These are phyloP conservation scores for Mikania micrantha DNA, from an alignment of 129 eudicot genomes.

Conservation along the genomic window DNA sequence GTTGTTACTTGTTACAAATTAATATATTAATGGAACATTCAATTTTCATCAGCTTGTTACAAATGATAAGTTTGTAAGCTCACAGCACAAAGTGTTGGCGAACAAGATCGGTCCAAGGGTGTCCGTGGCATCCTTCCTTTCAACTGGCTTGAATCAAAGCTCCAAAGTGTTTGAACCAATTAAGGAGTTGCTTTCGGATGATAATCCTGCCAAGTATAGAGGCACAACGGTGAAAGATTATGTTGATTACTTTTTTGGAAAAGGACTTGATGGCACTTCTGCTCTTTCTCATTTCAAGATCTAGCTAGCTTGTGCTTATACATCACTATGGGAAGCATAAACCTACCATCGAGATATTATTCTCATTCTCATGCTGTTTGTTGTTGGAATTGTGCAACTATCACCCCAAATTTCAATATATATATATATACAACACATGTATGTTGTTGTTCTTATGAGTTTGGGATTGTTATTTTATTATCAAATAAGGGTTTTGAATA, in stretches of 20 bases:
- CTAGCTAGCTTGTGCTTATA: constrained; percentile 6
- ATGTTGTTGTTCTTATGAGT: too few relatives aligned
- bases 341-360: not conserved
- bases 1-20: too few relatives aligned
- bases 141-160: not conserved
- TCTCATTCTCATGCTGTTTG: not conserved
- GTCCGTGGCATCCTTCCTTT: constrained; percentile 46
- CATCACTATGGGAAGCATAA: not conserved
- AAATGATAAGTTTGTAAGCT: constrained; percentile 55
- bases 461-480: too few relatives aligned
- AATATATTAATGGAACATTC: not conserved
- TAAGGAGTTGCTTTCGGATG: constrained; percentile 42
- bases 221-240: constrained; percentile 31
- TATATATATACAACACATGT: too few relatives aligned
- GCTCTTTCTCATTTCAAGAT: constrained; percentile 36
- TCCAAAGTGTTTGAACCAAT: constrained; percentile 41
- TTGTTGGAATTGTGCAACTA: too few relatives aligned
- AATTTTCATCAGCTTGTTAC: constrained; percentile 44
- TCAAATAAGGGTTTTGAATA: too few relatives aligned
- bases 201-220: constrained; percentile 45
- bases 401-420: too few relatives aligned
- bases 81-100: constrained; percentile 49
- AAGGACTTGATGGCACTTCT: constrained; percentile 37
- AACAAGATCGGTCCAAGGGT: constrained; percentile 49
- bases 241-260: not conserved